phyloP scores from a whole-genome alignment of 257 asterid species.

The Lantana camara region DNA sequence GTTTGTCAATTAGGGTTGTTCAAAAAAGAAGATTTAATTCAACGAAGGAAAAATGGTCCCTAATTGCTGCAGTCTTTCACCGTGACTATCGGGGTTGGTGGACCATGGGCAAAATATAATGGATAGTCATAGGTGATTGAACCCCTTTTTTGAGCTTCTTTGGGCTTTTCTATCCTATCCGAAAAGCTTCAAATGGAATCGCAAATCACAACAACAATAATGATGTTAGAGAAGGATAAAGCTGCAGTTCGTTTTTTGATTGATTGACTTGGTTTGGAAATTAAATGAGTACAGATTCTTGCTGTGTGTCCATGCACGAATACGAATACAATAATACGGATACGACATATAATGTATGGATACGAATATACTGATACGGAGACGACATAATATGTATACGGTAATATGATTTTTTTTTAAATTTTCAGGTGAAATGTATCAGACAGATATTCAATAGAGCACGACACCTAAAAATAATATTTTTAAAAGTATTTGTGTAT shows the following conservation, averaged over 20 bases:
- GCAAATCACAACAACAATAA: not conserved
- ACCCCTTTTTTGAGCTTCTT: not conserved
- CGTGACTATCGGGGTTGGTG: constrained; percentile 34
- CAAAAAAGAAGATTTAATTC: not conserved
- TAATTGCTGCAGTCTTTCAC: not conserved
- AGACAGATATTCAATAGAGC: too few relatives aligned
- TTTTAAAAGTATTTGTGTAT: too few relatives aligned
- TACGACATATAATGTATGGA: too few relatives aligned
- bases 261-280: too few relatives aligned
- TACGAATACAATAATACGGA: too few relatives aligned
- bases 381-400: too few relatives aligned
- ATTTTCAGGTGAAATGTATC: too few relatives aligned
- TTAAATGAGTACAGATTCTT: too few relatives aligned
- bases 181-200: not conserved
- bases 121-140: not conserved
- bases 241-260: not conserved
- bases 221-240: not conserved
- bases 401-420: too few relatives aligned
- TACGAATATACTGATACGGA: too few relatives aligned
- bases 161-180: constrained; percentile 5
- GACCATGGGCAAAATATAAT: constrained; percentile 1
- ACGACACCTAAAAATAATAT: too few relatives aligned
- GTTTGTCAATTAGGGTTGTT: not conserved
- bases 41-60: not conserved
- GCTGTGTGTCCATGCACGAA: too few relatives aligned